Evolutionary conservation across 1,284 basidiomycete genomes (phyloP).

Genomic region (Agroathelia rolfsii): DNA sequence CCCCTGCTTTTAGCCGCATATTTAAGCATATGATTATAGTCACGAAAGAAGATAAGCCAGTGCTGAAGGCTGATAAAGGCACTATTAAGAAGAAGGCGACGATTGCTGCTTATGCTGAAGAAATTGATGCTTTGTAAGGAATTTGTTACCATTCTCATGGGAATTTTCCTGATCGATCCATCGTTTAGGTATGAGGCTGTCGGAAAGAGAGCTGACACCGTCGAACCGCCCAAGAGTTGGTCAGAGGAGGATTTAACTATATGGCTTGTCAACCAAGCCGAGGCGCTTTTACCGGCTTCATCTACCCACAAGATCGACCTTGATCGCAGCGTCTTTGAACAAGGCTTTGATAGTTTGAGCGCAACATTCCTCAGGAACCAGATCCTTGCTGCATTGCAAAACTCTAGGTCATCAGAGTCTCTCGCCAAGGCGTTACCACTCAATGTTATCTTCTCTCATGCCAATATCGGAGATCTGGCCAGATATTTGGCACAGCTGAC

Average conservation of each 20-base stretch:
- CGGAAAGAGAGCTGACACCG: slow-evolving; percentile 13
- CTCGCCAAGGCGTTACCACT: too few species aligned
- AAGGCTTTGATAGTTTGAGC: slow-evolving; percentile 30
- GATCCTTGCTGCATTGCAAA: too few species aligned
- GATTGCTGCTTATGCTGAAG: slow-evolving; percentile 20
- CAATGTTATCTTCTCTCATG: slow-evolving; percentile 24
- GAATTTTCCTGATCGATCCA: not conserved
- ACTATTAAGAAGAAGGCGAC: slow-evolving; percentile 28
- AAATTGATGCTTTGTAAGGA: slow-evolving; percentile 27
- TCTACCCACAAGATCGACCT: slow-evolving; percentile 12
- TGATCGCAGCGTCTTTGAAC: slow-evolving; percentile 23
- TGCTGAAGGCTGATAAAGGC: slow-evolving; percentile 27
- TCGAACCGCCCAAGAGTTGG: slow-evolving; percentile 16
- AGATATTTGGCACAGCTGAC: too few species aligned
- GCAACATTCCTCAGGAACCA: too few species aligned
- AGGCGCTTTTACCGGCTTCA: slow-evolving; percentile 18
- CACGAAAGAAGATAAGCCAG: slow-evolving; percentile 21
- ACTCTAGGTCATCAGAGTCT: too few species aligned
- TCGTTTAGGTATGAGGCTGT: slow-evolving; percentile 16
- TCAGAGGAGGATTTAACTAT: slow-evolving; percentile 11
- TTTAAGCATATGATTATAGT: slow-evolving; percentile 33
- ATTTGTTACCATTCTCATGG: not conserved
- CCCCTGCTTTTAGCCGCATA: slow-evolving; percentile 29
- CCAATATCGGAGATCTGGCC: too few species aligned
- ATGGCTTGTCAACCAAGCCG: slow-evolving; percentile 23